Base-by-base conservation (phyloP, 495 filamentous ascomycete genomes). In the Oleoguttula mirabilis region DNA sequence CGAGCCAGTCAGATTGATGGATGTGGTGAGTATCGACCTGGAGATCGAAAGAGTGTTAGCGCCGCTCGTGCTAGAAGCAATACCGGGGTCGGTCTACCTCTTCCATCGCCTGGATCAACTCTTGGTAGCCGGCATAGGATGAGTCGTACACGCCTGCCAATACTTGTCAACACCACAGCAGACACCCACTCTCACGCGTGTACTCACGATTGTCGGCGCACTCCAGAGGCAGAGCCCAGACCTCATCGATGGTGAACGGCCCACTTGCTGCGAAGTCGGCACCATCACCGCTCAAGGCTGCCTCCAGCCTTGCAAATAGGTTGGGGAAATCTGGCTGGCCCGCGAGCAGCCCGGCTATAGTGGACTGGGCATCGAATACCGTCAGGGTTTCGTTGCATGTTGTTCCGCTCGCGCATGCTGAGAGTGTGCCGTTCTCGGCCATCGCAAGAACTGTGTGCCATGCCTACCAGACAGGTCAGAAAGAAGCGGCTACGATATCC, bases 241-340 rank as follows among this genome's bases (percentile, higher is more conserved):
- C 16, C 4, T 16, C 17, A 20, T 41, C 38, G 38, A 41, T 8
- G 3, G 38, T 41, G 3, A 32, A 12, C 11, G 38, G 15, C 12
- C n/a, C 12, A 15, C 23, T 32, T 11, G 24, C n/a, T n/a, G 16
- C n/a, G 16, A 41, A 17, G 14, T 11, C 10, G 16, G 38, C 14
- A 8, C n/a, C 38, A 14, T 41, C 21, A 7, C 38, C 38, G 12
- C 6, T n/a, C 8, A 23, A 19, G 2, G 38, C 22, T 11, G 16
- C 38, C 3, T 15, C 27, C 10, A 41, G 38, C 14, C 12, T 11
- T 21, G 28, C 38, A 17, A 41, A 15, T 14, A 41, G 8, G 4
- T 30, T 8, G 15, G 38, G 38, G 15, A 41, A 41, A 17, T 41
- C 38, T 17, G 38, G 38, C 16, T 41, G 38, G n/a, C 38, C 38